Percentiles rank a stretch among this genome's conserved stretches.
phyloP scores from a whole-genome alignment of 2,329 filamentous ascomycete species.

The Aulographum hederae region DNA sequence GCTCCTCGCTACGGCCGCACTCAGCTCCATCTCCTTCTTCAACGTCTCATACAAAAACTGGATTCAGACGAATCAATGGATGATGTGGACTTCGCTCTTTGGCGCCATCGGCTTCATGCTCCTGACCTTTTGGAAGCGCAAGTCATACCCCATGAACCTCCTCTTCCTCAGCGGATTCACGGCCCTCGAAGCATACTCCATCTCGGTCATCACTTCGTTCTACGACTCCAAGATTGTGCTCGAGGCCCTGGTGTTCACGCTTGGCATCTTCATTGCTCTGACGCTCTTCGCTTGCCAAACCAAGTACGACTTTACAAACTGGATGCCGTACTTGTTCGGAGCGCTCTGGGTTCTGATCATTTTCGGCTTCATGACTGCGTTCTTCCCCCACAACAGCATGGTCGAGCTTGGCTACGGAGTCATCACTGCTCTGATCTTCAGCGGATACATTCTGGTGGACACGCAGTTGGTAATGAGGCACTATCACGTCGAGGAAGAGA shows the following conservation, averaged over 20 bases:
- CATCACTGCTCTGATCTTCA: constrained; percentile 72
- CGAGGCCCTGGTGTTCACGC: constrained; percentile 73
- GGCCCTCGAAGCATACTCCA: constrained; percentile 76
- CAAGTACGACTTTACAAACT: constrained; percentile 94
- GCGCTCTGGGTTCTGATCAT: constrained; percentile 77
- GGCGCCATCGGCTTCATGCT: constrained; percentile 71
- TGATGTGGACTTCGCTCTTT: constrained; percentile 77
- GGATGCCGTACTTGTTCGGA: constrained; percentile 91
- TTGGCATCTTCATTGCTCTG: constrained; percentile 44
- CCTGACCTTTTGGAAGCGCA: constrained; percentile 87
- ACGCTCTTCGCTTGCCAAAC: constrained; percentile 86
- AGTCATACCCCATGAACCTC: constrained; percentile 86
- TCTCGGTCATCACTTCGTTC: constrained; percentile 84
- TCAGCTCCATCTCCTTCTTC: constrained; percentile 77
- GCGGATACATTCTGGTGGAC: constrained; percentile 85
- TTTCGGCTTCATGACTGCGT: constrained; percentile 82
- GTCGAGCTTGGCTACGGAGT: constrained; percentile 75
- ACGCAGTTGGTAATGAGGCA: constrained; percentile 91
- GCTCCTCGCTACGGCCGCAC: constrained; percentile 62
- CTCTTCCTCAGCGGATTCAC: constrained; percentile 86
- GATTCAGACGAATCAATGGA: constrained; percentile 68
- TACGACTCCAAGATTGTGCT: constrained; percentile 73
- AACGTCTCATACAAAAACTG: constrained; percentile 60
- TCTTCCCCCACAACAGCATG: constrained; percentile 70
- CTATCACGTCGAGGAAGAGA: constrained; percentile 96